Evolutionary conservation across 441 rosid genomes (phyloP).

Genomic region (Metrosideros polymorpha): DNA sequence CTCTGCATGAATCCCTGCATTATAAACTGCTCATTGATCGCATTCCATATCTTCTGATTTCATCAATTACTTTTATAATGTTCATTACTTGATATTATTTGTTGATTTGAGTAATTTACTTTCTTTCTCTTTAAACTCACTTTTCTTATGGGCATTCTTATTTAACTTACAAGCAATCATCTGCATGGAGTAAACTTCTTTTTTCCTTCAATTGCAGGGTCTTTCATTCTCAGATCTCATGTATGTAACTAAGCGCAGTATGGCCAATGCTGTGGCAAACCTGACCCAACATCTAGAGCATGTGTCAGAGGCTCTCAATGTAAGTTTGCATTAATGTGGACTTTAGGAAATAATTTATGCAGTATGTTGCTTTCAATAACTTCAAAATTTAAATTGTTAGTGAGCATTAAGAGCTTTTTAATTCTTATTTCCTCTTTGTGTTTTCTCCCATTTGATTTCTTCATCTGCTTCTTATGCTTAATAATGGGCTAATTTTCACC

Average conservation of each 20-base stretch:
- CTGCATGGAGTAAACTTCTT: neutral
- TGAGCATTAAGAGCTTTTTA: neutral
- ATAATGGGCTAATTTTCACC: neutral
- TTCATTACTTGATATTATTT: neutral
- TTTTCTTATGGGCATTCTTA: neutral
- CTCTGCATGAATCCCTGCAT: neutral
- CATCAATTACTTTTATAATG: neutral
- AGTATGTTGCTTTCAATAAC: neutral
- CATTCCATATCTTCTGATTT: neutral
- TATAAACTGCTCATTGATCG: neutral
- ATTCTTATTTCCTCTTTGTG: neutral
- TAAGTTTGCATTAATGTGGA: constrained; percentile 23
- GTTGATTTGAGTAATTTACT: neutral
- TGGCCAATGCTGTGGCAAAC: constrained; percentile 68
- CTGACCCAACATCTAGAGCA: constrained; percentile 78
- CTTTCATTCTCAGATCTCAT: constrained; percentile 74
- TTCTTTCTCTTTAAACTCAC: neutral
- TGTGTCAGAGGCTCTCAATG: constrained; percentile 64
- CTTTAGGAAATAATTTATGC: neutral
- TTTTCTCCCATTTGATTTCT: neutral
- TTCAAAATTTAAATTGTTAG: neutral
- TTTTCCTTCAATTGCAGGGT: constrained; percentile 35
- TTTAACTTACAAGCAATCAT: neutral
- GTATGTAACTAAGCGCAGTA: constrained; percentile 79
- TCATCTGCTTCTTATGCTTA: neutral